Evolutionary conservation across 106 monocot species (phyloP).

Genomic region (Dioscorea dumetorum): DNA sequence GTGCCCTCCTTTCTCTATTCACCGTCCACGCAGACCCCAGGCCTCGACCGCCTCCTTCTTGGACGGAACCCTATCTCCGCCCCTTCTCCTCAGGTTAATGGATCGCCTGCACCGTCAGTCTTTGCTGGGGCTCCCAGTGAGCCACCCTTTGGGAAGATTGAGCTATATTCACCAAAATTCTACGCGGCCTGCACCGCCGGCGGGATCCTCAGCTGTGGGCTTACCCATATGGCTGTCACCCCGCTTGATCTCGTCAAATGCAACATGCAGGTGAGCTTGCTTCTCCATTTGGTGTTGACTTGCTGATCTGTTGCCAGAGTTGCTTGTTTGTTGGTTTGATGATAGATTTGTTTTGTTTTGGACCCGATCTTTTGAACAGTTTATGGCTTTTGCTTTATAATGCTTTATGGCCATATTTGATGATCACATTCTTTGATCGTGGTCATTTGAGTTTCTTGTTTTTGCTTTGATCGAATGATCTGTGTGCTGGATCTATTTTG

Average conservation of each 20-base stretch:
- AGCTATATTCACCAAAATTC: constrained; percentile 28
- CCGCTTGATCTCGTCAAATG: constrained; percentile 43
- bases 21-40: constrained; percentile 1
- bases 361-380: too few relatives aligned
- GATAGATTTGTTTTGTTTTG: too few relatives aligned
- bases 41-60: constrained; percentile 10
- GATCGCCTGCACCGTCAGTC: constrained; percentile 5
- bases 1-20: constrained; percentile 39
- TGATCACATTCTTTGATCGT: too few relatives aligned
- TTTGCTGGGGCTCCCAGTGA: constrained; percentile 24
- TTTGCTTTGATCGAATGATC: too few relatives aligned
- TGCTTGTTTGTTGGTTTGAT: too few relatives aligned
- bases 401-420: too few relatives aligned
- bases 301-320: too few relatives aligned
- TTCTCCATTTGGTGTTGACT: too few relatives aligned
- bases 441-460: too few relatives aligned
- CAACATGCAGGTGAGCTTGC: constrained; percentile 36
- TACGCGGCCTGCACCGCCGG: constrained; percentile 31
- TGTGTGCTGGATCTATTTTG: too few relatives aligned
- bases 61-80: constrained; percentile 2
- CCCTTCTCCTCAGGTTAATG: background rate
- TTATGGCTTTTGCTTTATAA: too few relatives aligned
- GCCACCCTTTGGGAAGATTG: constrained; percentile 20
- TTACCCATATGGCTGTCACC: constrained; percentile 33
- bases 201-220: constrained; percentile 32